These are phyloP conservation scores for Dendryphion nanum DNA, from an alignment of 2,329 filamentous ascomycete species.

Conservation along the genomic window DNA sequence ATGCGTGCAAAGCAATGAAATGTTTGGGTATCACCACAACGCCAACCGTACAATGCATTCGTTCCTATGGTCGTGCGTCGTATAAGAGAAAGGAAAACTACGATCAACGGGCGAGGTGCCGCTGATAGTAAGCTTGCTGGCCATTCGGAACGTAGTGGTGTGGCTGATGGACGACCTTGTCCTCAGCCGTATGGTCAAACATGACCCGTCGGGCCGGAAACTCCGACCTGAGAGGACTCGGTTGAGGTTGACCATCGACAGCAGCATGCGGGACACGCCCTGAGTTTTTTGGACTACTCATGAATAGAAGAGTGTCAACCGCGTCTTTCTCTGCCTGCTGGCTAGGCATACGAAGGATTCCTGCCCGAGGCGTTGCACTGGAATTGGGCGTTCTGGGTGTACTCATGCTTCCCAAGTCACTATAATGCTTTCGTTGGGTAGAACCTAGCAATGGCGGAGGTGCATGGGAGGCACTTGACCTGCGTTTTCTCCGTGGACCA, in stretches of 20 bases:
- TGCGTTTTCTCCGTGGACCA: constrained; percentile 31
- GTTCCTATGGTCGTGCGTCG: no score
- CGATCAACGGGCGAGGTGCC: background rate
- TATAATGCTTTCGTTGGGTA: constrained; percentile 31
- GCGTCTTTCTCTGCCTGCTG: constrained; percentile 76
- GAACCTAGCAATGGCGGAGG: constrained; percentile 31
- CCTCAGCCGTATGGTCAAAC: constrained; percentile 33
- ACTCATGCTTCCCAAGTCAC: constrained; percentile 20
- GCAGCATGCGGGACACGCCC: constrained; percentile 25
- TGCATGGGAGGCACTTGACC: constrained; percentile 31
- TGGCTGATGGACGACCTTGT: constrained; percentile 20
- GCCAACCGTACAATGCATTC: constrained; percentile 33
- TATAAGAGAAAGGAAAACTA: no score
- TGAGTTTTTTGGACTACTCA: constrained; percentile 76
- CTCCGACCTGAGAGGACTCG: constrained; percentile 30
- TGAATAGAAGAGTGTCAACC: constrained; percentile 75
- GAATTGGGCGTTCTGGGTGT: constrained; percentile 27
- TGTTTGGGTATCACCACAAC: constrained; percentile 33
- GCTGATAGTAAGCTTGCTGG: constrained; percentile 22
- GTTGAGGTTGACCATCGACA: constrained; percentile 18
- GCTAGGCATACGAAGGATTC: constrained; percentile 66
- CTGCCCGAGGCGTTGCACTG: constrained; percentile 38
- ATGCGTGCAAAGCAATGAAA: constrained; percentile 17
- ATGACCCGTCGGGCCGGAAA: constrained; percentile 32
- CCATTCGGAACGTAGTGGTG: constrained; percentile 22